These are phyloP conservation scores for Acrocalymma vagum DNA, from an alignment of 2,329 filamentous ascomycete species.

Conservation along the genomic window DNA sequence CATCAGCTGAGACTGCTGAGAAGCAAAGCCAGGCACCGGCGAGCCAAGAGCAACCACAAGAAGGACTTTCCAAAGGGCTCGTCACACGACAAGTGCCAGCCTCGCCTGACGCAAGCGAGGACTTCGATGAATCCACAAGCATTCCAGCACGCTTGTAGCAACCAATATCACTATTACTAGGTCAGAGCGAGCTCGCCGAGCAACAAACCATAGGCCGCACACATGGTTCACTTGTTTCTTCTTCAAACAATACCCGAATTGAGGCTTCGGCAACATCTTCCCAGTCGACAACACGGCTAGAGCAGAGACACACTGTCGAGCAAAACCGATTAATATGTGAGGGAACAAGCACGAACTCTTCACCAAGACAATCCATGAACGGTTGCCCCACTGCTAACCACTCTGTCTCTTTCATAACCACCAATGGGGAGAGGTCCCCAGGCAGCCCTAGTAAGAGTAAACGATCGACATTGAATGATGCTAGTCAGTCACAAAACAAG, in stretches of 20 bases:
- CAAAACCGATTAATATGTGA: conserved; percentile 14
- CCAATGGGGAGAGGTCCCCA: conserved; percentile 15
- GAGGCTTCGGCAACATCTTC: conserved; percentile 1
- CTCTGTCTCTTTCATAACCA: conserved; percentile 15
- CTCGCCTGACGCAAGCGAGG: conserved; percentile 4
- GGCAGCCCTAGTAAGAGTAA: conserved; percentile 63
- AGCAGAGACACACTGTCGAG: conserved; percentile 11
- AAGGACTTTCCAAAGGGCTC: conserved; percentile 4
- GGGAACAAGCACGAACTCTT: conserved; percentile 21
- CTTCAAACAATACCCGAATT: conserved; percentile 4
- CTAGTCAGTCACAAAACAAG: conserved; percentile 40
- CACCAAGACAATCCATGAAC: conserved; percentile 15
- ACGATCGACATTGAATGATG: conserved; percentile 67
- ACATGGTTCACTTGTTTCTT: conserved; percentile 4
- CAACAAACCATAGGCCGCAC: conserved; percentile 2
- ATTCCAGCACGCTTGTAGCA: conserved; percentile 4
- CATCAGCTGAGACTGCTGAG: conserved; percentile 1
- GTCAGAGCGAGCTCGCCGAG: neutral
- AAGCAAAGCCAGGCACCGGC: conserved; percentile 5
- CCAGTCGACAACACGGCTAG: conserved; percentile 2
- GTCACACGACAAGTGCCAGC: conserved; percentile 4
- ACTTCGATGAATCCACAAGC: conserved; percentile 3
- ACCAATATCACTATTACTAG: conserved; percentile 1
- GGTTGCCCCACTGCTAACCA: conserved; percentile 12
- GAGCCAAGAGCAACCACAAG: conserved; percentile 3